Evolutionary conservation across 495 filamentous ascomycete genomes (phyloP).

Genomic region (Pseudoneurospora amorphoporcata): DNA sequence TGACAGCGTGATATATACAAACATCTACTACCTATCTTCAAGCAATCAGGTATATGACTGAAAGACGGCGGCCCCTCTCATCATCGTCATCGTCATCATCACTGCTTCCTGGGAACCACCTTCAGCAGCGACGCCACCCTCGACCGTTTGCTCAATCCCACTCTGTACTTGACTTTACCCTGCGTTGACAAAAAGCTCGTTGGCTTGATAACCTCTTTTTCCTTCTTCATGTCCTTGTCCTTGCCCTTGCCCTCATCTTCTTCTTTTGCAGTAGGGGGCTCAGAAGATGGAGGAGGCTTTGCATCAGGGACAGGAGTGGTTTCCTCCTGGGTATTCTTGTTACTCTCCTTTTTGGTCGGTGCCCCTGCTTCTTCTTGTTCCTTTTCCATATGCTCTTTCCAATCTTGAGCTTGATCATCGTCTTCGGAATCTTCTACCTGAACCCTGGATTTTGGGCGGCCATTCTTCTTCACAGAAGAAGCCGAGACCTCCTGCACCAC

Average conservation of each 20-base stretch:
- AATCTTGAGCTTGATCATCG: not conserved
- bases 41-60: not conserved
- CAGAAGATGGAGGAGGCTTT: not conserved
- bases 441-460: not conserved
- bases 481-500: not conserved
- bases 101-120: not conserved
- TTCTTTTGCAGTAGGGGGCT: not conserved
- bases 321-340: conserved; percentile 1
- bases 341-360: not conserved
- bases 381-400: not conserved
- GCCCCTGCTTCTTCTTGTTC: not conserved
- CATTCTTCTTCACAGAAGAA: not conserved
- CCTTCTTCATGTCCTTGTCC: not conserved
- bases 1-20: not conserved
- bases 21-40: not conserved
- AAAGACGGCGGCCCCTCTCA: not conserved
- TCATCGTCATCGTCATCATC: not conserved
- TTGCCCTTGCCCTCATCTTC: not conserved
- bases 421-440: not conserved
- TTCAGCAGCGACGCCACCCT: conserved; percentile 22
- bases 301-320: not conserved
- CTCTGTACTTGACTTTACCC: conserved; percentile 12
- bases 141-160: conserved; percentile 19
- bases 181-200: not conserved
- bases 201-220: not conserved